Evolutionary conservation across 768 basidiomycete species (phyloP), one percentile per base, ranked within the genome.

Genomic region (Lactifluus subvellereus): DNA sequence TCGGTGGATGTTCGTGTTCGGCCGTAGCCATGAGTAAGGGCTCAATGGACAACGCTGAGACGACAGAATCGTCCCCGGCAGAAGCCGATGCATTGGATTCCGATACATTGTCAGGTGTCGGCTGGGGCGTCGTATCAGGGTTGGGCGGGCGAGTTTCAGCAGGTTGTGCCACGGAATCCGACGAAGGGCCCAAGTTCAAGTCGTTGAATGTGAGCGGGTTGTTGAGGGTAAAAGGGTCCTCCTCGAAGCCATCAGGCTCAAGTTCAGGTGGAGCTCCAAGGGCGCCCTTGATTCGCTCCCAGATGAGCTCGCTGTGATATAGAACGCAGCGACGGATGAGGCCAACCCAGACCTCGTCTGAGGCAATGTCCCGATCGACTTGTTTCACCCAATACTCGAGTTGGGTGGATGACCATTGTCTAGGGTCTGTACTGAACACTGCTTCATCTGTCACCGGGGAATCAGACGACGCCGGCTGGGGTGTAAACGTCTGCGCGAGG

Each of bases 251-350:
- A 50, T 88, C 86, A 37, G 84, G 74, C 67, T 91, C 87, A 22
- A 95, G 77, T 69, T 95, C 92, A 0, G 87, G 87, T 10, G 94
- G 93, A 5, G 94, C 87, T 5, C 94, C 94, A 1, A 97, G 77
- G 0, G 90, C 92, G 35, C 85, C 88, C 69, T 94, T 94, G 69
- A 95, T 77, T 60, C 92, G 83, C 72, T 95, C 92, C 94, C 94
- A 97, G 59, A 95, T 86, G 45, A 93, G 83, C 69, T 95, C 93
- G 14, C 86, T 88, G 66, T 86, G 87, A 30, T 82, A 75, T 22
- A 89, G 77, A 68, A 96, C 82, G 68, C 91, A 93, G 59, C 79
- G 80, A n/a, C 91, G 85, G 0, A 85, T 82, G 10, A 82, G 81
- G 69, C 80, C 78, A 51, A 87, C 83, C 91, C 91, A 97, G 35